Conservation (phyloP, 768 basidiomycete genomes). For the Galerina sulciceps region DNA sequence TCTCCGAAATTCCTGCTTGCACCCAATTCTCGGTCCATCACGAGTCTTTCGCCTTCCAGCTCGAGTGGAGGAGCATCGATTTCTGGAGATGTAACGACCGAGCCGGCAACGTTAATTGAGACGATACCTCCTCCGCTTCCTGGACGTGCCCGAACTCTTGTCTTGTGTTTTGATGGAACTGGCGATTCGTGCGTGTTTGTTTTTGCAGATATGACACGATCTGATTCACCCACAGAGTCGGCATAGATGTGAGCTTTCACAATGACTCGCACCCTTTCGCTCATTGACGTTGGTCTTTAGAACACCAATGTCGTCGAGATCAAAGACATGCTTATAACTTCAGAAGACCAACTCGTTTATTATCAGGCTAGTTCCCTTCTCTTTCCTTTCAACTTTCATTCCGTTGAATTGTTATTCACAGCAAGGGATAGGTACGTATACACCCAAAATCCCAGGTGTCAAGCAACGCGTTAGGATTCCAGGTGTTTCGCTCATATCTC, state of each 20-base stretch:
- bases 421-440: constrained; percentile 22
- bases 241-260: constrained; percentile 3
- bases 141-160: constrained; percentile 7
- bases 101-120: too few species aligned
- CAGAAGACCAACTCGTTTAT: constrained; percentile 17
- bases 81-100: too few species aligned
- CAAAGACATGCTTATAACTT: constrained; percentile 15
- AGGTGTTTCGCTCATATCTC: constrained; percentile 3
- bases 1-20: too few species aligned
- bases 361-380: constrained; percentile 4
- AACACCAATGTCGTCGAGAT: constrained; percentile 21
- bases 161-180: constrained; percentile 22
- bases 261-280: not conserved
- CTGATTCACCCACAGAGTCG: not conserved
- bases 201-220: not conserved
- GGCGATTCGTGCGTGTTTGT: constrained; percentile 16
- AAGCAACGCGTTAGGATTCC: constrained; percentile 11
- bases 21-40: too few species aligned
- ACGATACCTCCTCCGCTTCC: too few species aligned
- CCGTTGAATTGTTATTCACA: not conserved
- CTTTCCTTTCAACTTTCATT: too few species aligned
- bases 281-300: not conserved
- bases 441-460: constrained; percentile 12
- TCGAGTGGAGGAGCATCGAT: too few species aligned
- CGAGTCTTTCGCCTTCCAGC: too few species aligned